Conservation (phyloP, 768 basidiomycete species). For the Boletus rubroflammeus region DNA sequence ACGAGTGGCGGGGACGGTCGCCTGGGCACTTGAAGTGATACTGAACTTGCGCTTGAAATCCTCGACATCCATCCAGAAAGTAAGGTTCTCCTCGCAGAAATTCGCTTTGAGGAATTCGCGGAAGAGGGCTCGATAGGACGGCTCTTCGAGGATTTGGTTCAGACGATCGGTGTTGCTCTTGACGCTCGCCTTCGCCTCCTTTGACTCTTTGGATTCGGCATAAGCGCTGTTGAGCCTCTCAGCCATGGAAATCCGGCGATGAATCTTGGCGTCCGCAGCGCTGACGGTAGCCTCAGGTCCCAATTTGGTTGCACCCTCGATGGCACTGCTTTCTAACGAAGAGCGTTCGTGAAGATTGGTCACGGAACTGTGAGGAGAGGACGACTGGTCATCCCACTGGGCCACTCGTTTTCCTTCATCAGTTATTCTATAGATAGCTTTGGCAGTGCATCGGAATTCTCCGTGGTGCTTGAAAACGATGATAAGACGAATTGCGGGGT, state of each 20-base stretch:
- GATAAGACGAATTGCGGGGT: conserved; percentile 7
- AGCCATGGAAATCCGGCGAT: conserved; percentile 73
- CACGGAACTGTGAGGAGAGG: conserved; percentile 64
- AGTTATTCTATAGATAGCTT: conserved; percentile 92
- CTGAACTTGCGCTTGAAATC: conserved; percentile 97
- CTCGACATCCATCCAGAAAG: conserved; percentile 95
- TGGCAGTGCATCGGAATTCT: conserved; percentile 94
- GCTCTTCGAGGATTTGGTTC: conserved; percentile 89
- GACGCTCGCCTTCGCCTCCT: conserved; percentile 47
- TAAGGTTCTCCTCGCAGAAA: conserved; percentile 97
- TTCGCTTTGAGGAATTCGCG: conserved; percentile 91
- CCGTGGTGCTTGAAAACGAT: conserved; percentile 67
- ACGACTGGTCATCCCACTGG: conserved; percentile 66
- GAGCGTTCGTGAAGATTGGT: conserved; percentile 60
- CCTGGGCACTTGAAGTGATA: conserved; percentile 89
- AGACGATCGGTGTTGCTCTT: conserved; percentile 93
- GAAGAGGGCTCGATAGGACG: conserved; percentile 83
- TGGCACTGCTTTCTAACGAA: conserved; percentile 46
- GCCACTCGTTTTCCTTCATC: conserved; percentile 86
- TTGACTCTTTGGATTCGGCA: conserved; percentile 49
- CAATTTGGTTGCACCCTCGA: conserved; percentile 22
- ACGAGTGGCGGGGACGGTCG: conserved; percentile 42
- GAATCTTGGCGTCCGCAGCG: conserved; percentile 60
- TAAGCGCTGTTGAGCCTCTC: conserved; percentile 59
- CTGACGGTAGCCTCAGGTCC: conserved; percentile 29